Evolutionary conservation across 2,329 filamentous ascomycete genomes (phyloP).

Genomic region (Ascochyta clinopodiicola): DNA sequence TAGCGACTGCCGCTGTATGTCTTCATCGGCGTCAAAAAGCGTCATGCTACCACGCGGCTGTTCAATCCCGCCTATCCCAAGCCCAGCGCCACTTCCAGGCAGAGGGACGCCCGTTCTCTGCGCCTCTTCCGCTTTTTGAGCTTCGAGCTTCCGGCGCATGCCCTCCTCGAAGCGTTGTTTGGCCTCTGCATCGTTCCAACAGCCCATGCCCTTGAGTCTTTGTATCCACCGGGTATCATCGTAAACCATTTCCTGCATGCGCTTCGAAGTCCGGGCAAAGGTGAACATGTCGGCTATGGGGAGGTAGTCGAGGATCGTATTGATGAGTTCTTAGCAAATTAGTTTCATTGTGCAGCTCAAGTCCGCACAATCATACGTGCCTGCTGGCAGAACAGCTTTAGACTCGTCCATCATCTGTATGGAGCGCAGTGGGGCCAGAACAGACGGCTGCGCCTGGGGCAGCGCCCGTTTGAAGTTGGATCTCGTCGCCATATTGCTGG

Average conservation of each 20-base stretch:
- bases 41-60: conserved; percentile 59
- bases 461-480: conserved; percentile 58
- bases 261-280: conserved; percentile 82
- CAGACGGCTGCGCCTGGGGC: conserved; percentile 46
- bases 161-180: conserved; percentile 79
- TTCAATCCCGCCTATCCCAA: conserved; percentile 43
- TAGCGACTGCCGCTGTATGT: conserved; percentile 56
- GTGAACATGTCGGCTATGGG: conserved; percentile 83
- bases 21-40: conserved; percentile 79
- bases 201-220: conserved; percentile 82
- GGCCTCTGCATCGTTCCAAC: conserved; percentile 91
- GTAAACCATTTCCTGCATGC: conserved; percentile 97
- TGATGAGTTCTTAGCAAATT: conserved; percentile 74
- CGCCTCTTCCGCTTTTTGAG: conserved; percentile 55
- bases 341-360: not conserved
- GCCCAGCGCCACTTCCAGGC: conserved; percentile 45
- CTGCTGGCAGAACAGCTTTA: conserved; percentile 81
- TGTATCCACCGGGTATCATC: conserved; percentile 96
- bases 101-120: conserved; percentile 42
- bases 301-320: conserved; percentile 86
- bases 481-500: conserved; percentile 47
- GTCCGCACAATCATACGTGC: conserved; percentile 54
- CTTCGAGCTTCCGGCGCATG: conserved; percentile 63
- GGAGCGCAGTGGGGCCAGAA: conserved; percentile 79
- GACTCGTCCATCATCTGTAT: conserved; percentile 80